phyloP scores from a whole-genome alignment of 192 early-diverging fungal species.

The Coemansia reversa region DNA sequence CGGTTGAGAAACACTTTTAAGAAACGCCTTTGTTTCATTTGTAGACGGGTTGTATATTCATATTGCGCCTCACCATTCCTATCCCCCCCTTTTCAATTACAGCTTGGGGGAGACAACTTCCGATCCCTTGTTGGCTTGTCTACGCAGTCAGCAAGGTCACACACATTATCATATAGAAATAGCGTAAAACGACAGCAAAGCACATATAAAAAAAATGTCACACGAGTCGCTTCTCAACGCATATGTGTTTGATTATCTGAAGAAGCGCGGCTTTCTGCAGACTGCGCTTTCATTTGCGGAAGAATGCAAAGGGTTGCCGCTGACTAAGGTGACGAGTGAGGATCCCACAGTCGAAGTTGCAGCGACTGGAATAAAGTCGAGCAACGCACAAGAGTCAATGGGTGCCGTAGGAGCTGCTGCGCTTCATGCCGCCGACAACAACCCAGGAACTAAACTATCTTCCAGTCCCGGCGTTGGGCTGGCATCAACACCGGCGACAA shows the following conservation, averaged over 20 bases:
- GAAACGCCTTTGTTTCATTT: too few species aligned
- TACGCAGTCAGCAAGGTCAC: neutral
- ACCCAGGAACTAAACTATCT: conserved; percentile 3
- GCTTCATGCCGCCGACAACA: neutral
- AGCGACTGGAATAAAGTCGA: neutral
- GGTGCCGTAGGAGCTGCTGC: neutral
- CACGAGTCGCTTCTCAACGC: conserved; percentile 41
- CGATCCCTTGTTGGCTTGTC: neutral
- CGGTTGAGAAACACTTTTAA: too few species aligned
- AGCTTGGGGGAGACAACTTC: neutral
- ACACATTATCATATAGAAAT: neutral
- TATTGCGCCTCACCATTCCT: too few species aligned
- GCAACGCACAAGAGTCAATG: neutral
- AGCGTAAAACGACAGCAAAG: neutral
- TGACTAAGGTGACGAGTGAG: conserved; percentile 14
- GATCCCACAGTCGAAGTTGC: conserved; percentile 23
- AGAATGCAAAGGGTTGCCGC: conserved; percentile 39
- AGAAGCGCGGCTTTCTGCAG: conserved; percentile 30
- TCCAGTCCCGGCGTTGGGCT: conserved; percentile 1
- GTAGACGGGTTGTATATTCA: too few species aligned
- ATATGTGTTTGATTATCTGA: conserved; percentile 48
- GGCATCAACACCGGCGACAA: neutral
- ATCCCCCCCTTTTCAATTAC: conserved; percentile 1
- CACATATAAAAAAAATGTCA: conserved; percentile 13
- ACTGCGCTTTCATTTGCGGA: conserved; percentile 36